Percentiles rank a stretch among this genome's conserved stretches.
phyloP scores from a whole-genome alignment of 257 asterid genomes.

The Capsicum rhomboideum region DNA sequence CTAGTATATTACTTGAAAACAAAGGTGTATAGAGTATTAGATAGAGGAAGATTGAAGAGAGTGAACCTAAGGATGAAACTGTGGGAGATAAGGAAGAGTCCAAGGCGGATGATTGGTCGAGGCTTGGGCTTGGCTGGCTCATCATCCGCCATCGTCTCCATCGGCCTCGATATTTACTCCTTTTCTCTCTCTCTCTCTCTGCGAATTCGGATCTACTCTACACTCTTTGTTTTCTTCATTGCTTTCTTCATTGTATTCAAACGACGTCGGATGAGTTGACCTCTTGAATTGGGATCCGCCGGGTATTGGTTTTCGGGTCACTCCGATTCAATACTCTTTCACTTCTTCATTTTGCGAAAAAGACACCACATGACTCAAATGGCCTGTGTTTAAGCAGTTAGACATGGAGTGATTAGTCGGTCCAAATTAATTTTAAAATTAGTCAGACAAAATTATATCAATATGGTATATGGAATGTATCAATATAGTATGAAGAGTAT shows the following conservation, averaged over 20 bases:
- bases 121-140: conserved; percentile 52
- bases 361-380: no score
- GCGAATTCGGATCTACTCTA: neutral
- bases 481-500: no score
- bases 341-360: no score
- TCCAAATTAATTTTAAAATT: no score
- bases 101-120: conserved; percentile 78
- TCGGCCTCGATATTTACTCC: conserved; percentile 1
- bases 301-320: neutral
- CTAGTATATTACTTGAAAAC: neutral
- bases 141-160: conserved; percentile 44
- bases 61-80: conserved; percentile 57
- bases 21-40: no score
- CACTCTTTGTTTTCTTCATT: neutral
- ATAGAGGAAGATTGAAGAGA: neutral
- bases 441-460: no score
- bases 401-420: no score
- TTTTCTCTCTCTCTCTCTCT: neutral
- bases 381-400: no score
- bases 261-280: neutral
- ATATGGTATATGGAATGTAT: no score
- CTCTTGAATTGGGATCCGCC: neutral
- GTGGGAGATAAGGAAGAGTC: conserved; percentile 66
- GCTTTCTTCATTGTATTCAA: neutral
- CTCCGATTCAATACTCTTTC: neutral